Percentiles rank a stretch among this genome's conserved stretches.
Conservation (phyloP, 225 moss, liverwort and hornwort species). For the Bryoerythrophyllum caledonicum region DNA sequence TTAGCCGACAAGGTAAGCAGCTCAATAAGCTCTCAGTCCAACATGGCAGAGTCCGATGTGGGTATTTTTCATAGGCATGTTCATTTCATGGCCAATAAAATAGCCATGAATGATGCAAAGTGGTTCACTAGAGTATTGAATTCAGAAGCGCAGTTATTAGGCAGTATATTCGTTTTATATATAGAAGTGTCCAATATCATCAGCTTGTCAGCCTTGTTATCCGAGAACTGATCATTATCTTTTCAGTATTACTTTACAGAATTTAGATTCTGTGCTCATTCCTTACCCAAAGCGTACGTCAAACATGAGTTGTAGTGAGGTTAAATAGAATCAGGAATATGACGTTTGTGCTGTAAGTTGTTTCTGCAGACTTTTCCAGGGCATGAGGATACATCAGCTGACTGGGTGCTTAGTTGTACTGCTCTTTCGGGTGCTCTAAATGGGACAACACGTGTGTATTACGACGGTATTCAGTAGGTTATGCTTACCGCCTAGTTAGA, state of each 20-base stretch:
- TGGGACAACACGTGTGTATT: conserved; percentile 86
- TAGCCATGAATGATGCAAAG: conserved; percentile 3
- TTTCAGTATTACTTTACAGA: neutral
- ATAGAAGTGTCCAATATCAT: conserved; percentile 6
- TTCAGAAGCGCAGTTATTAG: neutral
- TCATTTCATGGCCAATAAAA: conserved; percentile 20
- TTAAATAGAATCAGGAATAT: neutral
- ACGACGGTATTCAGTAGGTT: conserved; percentile 80
- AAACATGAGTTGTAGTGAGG: neutral
- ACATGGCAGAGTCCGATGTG: neutral
- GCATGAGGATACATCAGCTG: conserved; percentile 64
- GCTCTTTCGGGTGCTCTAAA: conserved; percentile 82
- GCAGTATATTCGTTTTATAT: neutral
- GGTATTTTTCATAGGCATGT: neutral
- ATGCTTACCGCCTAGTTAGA: neutral
- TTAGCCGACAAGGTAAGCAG: conserved; percentile 70
- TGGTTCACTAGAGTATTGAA: conserved; percentile 2
- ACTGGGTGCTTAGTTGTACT: conserved; percentile 84
- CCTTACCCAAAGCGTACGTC: neutral
- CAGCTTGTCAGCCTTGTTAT: neutral
- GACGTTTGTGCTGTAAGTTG: neutral
- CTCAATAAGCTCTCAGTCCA: neutral
- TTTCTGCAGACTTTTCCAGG: conserved; percentile 65
- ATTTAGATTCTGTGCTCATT: neutral
- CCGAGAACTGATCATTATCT: neutral